phyloP scores from a whole-genome alignment of 106 monocot species.

The Platanthera guangdongensis region DNA sequence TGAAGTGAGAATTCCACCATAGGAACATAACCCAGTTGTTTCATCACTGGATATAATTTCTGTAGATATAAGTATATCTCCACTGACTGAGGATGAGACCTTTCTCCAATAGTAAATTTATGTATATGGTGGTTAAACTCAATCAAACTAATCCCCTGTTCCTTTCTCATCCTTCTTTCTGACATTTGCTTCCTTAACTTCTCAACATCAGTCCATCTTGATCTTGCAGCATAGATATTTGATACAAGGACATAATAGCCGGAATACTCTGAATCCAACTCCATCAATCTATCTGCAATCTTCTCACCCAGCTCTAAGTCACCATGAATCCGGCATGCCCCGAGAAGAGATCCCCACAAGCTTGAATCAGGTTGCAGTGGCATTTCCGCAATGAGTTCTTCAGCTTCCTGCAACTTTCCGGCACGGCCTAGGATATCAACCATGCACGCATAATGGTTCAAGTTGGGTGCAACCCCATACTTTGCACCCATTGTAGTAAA shows the following conservation, averaged over 20 bases:
- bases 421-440: slow-evolving; percentile 63
- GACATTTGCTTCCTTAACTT: slow-evolving; percentile 45
- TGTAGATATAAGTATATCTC: slow-evolving; percentile 37
- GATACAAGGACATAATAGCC: slow-evolving; percentile 70
- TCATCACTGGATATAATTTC: slow-evolving; percentile 23
- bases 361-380: slow-evolving; percentile 40
- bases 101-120: slow-evolving; percentile 44
- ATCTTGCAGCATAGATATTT: slow-evolving; percentile 59
- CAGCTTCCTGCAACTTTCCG: slow-evolving; percentile 47
- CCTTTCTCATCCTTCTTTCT: slow-evolving; percentile 33
- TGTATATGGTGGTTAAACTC: slow-evolving; percentile 36
- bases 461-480: slow-evolving; percentile 25
- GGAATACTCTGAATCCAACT: slow-evolving; percentile 24
- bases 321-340: slow-evolving; percentile 41
- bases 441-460: slow-evolving; percentile 56
- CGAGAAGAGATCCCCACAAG: slow-evolving; percentile 54
- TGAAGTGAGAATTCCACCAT: slow-evolving; percentile 43
- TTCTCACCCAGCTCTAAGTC: slow-evolving; percentile 42
- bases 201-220: slow-evolving; percentile 64
- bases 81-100: slow-evolving; percentile 33
- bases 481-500: slow-evolving; percentile 32
- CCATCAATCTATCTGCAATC: slow-evolving; percentile 37
- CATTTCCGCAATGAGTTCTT: slow-evolving; percentile 36
- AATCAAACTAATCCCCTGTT: slow-evolving; percentile 47
- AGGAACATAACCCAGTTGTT: slow-evolving; percentile 49